Evolutionary conservation across 75 land plant species (phyloP).

Genomic region (Pinus albicaulis): DNA sequence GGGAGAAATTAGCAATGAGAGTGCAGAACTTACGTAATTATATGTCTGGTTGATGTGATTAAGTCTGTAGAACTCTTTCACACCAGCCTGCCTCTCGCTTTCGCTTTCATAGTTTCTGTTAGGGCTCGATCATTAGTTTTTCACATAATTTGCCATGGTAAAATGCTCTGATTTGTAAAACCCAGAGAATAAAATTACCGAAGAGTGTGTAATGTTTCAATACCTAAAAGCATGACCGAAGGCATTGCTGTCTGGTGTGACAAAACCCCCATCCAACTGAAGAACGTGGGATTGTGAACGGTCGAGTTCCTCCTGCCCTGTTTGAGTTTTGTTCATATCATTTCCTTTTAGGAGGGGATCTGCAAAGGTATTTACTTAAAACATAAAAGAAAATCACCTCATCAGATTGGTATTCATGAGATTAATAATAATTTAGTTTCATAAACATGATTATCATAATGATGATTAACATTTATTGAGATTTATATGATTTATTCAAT

Average conservation of each 20-base stretch:
- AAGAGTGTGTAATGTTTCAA: background rate
- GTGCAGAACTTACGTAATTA: slow-evolving; percentile 35
- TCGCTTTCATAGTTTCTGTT: slow-evolving; percentile 61
- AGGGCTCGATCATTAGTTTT: background rate
- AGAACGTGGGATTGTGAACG: no score
- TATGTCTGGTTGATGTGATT: slow-evolving; percentile 69
- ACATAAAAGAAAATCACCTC: no score
- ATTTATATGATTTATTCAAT: no score
- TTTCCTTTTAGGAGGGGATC: no score
- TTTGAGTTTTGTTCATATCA: no score
- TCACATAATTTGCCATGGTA: background rate
- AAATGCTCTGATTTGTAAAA: background rate
- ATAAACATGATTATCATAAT: no score
- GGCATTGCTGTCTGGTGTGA: slow-evolving; percentile 50
- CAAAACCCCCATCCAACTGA: slow-evolving; percentile 52
- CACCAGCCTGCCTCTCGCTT: slow-evolving; percentile 44
- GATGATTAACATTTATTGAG: no score
- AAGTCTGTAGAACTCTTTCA: slow-evolving; percentile 62
- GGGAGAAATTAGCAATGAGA: background rate
- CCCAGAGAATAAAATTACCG: background rate
- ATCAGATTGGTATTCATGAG: no score
- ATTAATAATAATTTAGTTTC: no score
- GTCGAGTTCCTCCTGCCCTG: no score
- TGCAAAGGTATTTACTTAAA: no score
- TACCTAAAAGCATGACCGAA: slow-evolving; percentile 72